Conservation (phyloP, 2,329 filamentous ascomycete species). For the Paraphoma chrysanthemicola region DNA sequence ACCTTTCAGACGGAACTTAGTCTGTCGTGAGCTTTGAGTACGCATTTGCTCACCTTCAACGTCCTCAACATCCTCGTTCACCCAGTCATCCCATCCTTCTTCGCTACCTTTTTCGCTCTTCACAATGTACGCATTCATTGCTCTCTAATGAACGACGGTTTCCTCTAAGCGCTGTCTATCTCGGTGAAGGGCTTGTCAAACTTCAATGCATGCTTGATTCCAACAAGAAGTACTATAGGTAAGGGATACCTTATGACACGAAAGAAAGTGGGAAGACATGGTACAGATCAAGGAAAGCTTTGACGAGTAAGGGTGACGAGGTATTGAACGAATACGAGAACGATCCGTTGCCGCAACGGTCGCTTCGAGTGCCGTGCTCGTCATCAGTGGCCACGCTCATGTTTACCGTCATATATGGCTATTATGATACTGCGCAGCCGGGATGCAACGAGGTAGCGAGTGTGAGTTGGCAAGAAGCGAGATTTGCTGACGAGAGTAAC, state of each 20-base stretch:
- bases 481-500: not conserved
- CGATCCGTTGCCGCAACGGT: not conserved
- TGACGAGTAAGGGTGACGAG: not conserved
- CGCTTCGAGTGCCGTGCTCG: not conserved
- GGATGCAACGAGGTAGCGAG: not conserved
- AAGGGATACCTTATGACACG: not conserved
- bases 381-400: not conserved
- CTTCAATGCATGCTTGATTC: too few relatives aligned
- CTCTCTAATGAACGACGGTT: too few relatives aligned
- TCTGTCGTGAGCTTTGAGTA: too few relatives aligned
- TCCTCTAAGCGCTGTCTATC: too few relatives aligned
- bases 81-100: too few relatives aligned
- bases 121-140: too few relatives aligned
- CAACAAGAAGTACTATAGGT: not conserved
- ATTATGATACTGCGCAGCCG: not conserved
- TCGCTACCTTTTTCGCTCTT: too few relatives aligned
- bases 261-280: not conserved
- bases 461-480: not conserved
- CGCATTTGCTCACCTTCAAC: too few relatives aligned
- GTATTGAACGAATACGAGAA: not conserved
- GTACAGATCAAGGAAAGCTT: not conserved
- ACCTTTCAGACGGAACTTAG: too few relatives aligned
- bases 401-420: not conserved
- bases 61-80: too few relatives aligned
- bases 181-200: too few relatives aligned